phyloP scores from a whole-genome alignment of 768 basidiomycete genomes.

The Lactarius pseudohatsudake region DNA sequence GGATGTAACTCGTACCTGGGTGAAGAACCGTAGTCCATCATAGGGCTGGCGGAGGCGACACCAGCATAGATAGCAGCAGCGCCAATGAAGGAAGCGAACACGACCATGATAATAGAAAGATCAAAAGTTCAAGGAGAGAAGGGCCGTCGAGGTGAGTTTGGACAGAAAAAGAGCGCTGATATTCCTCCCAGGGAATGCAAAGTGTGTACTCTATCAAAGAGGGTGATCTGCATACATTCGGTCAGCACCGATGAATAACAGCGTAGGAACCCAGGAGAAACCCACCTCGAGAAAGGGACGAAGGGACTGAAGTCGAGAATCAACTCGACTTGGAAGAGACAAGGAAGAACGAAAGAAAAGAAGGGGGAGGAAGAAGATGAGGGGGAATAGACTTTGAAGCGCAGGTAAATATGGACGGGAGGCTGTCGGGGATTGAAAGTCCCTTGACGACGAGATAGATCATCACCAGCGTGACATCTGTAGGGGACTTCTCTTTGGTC shows the following conservation, averaged over 20 bases:
- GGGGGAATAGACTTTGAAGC: constrained; percentile 15
- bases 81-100: constrained; percentile 53
- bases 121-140: constrained; percentile 35
- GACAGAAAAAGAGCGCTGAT: constrained; percentile 42
- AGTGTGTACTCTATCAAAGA: constrained; percentile 69
- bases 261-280: background rate
- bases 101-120: constrained; percentile 54
- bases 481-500: background rate
- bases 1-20: background rate
- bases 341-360: constrained; percentile 35
- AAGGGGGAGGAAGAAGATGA: constrained; percentile 31
- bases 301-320: constrained; percentile 59
- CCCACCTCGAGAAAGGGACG: constrained; percentile 42
- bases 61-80: constrained; percentile 54
- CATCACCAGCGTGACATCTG: background rate
- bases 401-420: constrained; percentile 30
- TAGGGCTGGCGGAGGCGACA: constrained; percentile 50
- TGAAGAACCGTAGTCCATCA: constrained; percentile 37
- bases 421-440: constrained; percentile 18
- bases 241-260: constrained; percentile 5
- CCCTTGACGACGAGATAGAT: constrained; percentile 25
- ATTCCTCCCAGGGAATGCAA: constrained; percentile 63
- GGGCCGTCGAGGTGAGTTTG: constrained; percentile 50
- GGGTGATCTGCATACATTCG: constrained; percentile 48
- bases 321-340: constrained; percentile 60